Base-by-base conservation (phyloP, 805 yeast species). In the Myxozyma geophila region DNA sequence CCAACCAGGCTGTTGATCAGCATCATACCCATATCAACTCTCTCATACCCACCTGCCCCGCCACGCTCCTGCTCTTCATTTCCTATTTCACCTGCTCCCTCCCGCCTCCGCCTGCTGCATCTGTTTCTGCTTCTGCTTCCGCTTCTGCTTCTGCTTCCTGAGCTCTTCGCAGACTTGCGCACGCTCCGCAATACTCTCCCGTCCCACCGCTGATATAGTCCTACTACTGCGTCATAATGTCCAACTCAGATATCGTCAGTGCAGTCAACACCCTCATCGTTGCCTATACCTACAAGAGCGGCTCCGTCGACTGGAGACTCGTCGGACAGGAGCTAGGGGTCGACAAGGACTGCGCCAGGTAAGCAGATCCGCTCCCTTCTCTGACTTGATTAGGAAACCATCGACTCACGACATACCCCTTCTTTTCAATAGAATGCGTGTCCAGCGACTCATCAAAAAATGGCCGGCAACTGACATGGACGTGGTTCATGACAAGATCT, bases 281-380 rank as follows among this genome's bases (percentile, higher is more conserved):
- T 39, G 69, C 69, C 41, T 66, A 48, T 62, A 68, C 61, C 53
- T 64, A 46, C 58, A 66, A 66, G 17, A 49, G 58, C 37, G 69
- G 69, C 40, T 63, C 69, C 21, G 69, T 66, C 54, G 69, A 66
- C 59, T 66, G 69, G 69, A 64, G 69, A n/a, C 62, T 66, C 13
- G 69, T 66, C 62, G 69, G 69, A 28, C 64, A 66, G 47, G 67
- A 66, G 28, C 69, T 66, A 12, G 67, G 67, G 17, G 59, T 66
- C 44, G 69, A 66, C 62, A 66, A 66, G 33, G 69, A 66, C 46
- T 66, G 69, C 47, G 69, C 69, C 3, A 51, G 67, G 66, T 57
- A 33, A 12, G 58, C 36, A 23, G 33, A 48, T 39, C 35, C 37
- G 35, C 37, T 1, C 33, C n/a, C 5, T 1, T 49, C 35, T 36